Evolutionary conservation across 2,329 filamentous ascomycete species (phyloP).

Genomic region (Penicillium sp.): DNA sequence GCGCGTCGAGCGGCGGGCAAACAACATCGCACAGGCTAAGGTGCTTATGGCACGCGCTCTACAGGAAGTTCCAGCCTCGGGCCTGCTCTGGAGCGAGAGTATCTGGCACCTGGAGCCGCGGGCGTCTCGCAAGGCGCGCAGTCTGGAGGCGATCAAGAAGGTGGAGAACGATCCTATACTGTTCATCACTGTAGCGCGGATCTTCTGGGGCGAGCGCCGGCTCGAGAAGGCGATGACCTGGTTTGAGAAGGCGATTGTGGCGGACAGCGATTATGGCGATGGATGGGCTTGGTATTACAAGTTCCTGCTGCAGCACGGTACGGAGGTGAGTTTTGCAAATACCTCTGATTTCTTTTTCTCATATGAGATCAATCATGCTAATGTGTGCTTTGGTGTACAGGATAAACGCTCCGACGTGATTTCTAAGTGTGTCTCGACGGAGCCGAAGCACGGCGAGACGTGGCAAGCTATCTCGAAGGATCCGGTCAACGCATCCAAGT

Average conservation of each 20-base stretch:
- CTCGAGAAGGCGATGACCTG: constrained; percentile 93
- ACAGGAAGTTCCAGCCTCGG: constrained; percentile 85
- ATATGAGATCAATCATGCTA: background rate
- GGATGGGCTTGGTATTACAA: constrained; percentile 99
- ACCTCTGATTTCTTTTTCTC: constrained; percentile 2
- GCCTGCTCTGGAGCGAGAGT: constrained; percentile 87
- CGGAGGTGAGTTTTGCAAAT: constrained; percentile 55
- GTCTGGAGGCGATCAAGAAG: constrained; percentile 93
- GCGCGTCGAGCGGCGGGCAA: constrained; percentile 83
- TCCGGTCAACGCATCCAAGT: constrained; percentile 74
- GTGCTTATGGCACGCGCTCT: constrained; percentile 90
- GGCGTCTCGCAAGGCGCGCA: constrained; percentile 88
- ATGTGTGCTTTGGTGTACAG: constrained; percentile 27
- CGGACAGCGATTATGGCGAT: constrained; percentile 86
- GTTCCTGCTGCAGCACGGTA: constrained; percentile 89
- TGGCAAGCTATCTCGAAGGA: constrained; percentile 89
- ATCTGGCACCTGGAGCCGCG: constrained; percentile 93
- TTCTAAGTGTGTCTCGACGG: constrained; percentile 75
- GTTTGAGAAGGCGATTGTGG: constrained; percentile 93
- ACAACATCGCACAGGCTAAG: constrained; percentile 81
- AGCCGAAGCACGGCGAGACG: constrained; percentile 88
- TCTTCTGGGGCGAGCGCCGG: constrained; percentile 92
- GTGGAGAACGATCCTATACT: constrained; percentile 88
- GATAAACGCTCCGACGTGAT: constrained; percentile 89
- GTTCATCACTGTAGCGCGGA: constrained; percentile 88